phyloP scores from a whole-genome alignment of 345 rosid species.

The Erucastrum elatum region DNA sequence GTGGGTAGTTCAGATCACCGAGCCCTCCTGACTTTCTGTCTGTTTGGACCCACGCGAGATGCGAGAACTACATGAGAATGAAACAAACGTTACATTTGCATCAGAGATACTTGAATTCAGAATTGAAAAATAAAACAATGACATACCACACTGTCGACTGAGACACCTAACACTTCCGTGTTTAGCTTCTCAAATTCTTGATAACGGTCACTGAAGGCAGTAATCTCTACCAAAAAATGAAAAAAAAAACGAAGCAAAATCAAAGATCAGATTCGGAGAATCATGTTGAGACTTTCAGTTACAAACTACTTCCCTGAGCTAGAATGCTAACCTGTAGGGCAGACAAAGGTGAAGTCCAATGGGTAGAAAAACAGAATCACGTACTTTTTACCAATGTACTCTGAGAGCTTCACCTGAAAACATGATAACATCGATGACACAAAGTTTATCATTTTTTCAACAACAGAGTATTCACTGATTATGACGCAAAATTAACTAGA shows the following conservation, averaged over 20 bases:
- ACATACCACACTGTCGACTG: constrained; percentile 86
- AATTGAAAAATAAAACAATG: background rate
- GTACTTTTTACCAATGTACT: constrained; percentile 88
- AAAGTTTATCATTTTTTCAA: background rate
- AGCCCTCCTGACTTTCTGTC: constrained; percentile 88
- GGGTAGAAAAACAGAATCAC: constrained; percentile 95
- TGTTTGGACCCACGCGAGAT: constrained; percentile 92
- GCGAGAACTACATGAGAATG: constrained; percentile 60
- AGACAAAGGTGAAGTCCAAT: constrained; percentile 94
- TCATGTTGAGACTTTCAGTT: background rate
- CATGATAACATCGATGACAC: too few species aligned
- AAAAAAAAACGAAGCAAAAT: background rate
- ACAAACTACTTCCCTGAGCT: background rate
- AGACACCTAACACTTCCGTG: constrained; percentile 80
- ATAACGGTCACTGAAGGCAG: constrained; percentile 89
- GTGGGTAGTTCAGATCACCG: constrained; percentile 85
- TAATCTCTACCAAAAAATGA: constrained; percentile 56
- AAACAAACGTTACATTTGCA: background rate
- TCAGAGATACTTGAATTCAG: background rate
- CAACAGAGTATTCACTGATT: background rate
- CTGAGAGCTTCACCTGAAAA: constrained; percentile 82
- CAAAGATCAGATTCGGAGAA: background rate
- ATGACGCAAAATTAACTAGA: background rate
- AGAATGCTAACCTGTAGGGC: constrained; percentile 97
- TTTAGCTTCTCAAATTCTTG: constrained; percentile 77